Conservation (phyloP, 768 basidiomycete species). For the Lactarius pseudohatsudake region DNA sequence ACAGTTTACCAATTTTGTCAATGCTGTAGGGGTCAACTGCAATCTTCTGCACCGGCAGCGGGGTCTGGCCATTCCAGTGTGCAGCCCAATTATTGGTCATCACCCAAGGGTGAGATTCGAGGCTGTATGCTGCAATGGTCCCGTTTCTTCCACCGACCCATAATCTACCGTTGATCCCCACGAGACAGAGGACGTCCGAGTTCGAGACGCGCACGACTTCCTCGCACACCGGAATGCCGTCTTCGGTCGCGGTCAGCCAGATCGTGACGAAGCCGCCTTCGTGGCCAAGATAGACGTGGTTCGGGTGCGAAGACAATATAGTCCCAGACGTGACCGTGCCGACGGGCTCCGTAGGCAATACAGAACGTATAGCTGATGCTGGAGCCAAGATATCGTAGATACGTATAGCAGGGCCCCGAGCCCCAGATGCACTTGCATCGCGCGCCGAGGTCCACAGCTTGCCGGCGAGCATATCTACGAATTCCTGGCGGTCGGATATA, state of each 20-base stretch:
- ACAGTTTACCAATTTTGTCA: slow-evolving; percentile 62
- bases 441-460: slow-evolving; percentile 82
- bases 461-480: slow-evolving; percentile 69
- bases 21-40: slow-evolving; percentile 74
- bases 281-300: slow-evolving; percentile 80
- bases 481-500: slow-evolving; percentile 79
- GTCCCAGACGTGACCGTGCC: slow-evolving; percentile 85
- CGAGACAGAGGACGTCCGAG: slow-evolving; percentile 80
- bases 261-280: slow-evolving; percentile 87
- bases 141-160: slow-evolving; percentile 91
- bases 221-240: slow-evolving; percentile 61
- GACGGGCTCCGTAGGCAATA: slow-evolving; percentile 66
- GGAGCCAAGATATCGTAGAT: slow-evolving; percentile 75
- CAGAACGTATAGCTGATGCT: slow-evolving; percentile 51
- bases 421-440: slow-evolving; percentile 40
- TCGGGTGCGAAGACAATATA: slow-evolving; percentile 64
- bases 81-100: slow-evolving; percentile 88
- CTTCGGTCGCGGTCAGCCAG: slow-evolving; percentile 62
- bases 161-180: slow-evolving; percentile 78
- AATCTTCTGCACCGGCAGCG: slow-evolving; percentile 59
- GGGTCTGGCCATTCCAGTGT: slow-evolving; percentile 46
- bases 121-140: slow-evolving; percentile 78
- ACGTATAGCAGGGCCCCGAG: slow-evolving; percentile 68
- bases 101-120: slow-evolving; percentile 71
- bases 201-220: slow-evolving; percentile 78